Evolutionary conservation across 2,329 filamentous ascomycete species (phyloP).

Genomic region (Ciborinia camelliae): DNA sequence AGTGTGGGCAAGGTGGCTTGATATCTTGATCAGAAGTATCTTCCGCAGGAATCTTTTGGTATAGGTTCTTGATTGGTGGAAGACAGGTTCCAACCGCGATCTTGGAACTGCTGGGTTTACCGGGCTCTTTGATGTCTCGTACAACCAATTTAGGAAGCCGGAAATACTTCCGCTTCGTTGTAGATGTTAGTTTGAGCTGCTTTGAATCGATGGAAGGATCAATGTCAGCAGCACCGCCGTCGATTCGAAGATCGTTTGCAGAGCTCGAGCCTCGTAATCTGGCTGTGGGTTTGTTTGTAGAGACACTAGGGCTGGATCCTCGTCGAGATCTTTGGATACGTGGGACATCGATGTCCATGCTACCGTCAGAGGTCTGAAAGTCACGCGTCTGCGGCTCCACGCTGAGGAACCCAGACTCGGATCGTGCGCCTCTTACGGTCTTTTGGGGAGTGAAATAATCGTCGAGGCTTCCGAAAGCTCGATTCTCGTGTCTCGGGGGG

Average conservation of each 20-base stretch:
- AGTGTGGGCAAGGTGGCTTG: conserved; percentile 20
- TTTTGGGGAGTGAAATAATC: conserved; percentile 17
- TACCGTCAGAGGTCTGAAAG: conserved; percentile 10
- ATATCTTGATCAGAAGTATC: conserved; percentile 27
- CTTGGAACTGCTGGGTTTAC: not conserved
- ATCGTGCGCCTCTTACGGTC: conserved; percentile 23
- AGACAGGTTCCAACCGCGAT: conserved; percentile 13
- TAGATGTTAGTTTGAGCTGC: not conserved
- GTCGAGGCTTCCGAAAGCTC: conserved; percentile 25
- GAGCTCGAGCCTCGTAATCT: conserved; percentile 25
- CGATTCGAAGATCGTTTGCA: conserved; percentile 20
- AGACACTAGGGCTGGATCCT: conserved; percentile 9
- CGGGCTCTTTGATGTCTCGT: conserved; percentile 24
- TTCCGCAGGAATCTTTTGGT: conserved; percentile 22
- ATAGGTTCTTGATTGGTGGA: not conserved
- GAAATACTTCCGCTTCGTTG: conserved; percentile 24
- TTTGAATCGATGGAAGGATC: conserved; percentile 5
- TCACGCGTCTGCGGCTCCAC: conserved; percentile 14
- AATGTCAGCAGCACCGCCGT: conserved; percentile 1
- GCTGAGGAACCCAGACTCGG: conserved; percentile 24
- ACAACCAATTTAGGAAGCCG: conserved; percentile 30
- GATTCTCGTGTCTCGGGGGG: conserved; percentile 14
- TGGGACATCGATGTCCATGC: conserved; percentile 18
- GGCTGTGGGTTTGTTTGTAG: not conserved
- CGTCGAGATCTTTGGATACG: conserved; percentile 9